phyloP scores from a whole-genome alignment of 1,284 basidiomycete species.

The Termitomyces sp. region DNA sequence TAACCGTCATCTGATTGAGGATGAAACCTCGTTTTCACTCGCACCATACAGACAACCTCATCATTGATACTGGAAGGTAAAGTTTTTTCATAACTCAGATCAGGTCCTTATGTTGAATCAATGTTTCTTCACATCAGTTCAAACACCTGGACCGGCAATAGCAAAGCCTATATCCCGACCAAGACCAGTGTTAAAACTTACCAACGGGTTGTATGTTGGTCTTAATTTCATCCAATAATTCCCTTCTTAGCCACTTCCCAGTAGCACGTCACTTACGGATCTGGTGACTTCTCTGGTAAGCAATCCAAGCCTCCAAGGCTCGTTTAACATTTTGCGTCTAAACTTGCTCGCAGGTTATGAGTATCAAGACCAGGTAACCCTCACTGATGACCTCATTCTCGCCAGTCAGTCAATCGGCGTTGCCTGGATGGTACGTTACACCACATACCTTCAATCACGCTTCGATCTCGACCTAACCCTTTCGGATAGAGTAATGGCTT shows the following conservation, averaged over 20 bases:
- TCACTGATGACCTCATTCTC: constrained; percentile 33
- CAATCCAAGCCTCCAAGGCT: constrained; percentile 10
- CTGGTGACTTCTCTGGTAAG: constrained; percentile 44
- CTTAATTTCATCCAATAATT: neutral
- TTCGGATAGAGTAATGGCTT: constrained; percentile 23
- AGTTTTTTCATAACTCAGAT: neutral
- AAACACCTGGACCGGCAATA: constrained; percentile 65
- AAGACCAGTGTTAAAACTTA: constrained; percentile 39
- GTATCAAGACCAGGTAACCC: constrained; percentile 41
- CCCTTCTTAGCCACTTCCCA: neutral
- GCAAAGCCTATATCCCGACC: constrained; percentile 37
- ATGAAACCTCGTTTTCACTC: neutral
- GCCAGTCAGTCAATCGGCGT: constrained; percentile 52
- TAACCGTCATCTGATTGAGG: neutral
- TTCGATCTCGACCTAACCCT: constrained; percentile 7
- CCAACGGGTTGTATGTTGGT: constrained; percentile 35
- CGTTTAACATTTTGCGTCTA: neutral
- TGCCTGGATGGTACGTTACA: constrained; percentile 32
- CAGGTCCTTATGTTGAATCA: neutral
- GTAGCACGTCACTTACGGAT: constrained; percentile 47
- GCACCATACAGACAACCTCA: constrained; percentile 27
- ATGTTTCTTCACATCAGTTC: constrained; percentile 29
- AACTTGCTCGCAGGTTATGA: constrained; percentile 31
- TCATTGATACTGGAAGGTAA: constrained; percentile 39
- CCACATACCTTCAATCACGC: neutral